Percentiles rank a stretch among this genome's conserved stretches.
phyloP scores from a whole-genome alignment of 257 asterid genomes.

The Capsicum baccatum region DNA sequence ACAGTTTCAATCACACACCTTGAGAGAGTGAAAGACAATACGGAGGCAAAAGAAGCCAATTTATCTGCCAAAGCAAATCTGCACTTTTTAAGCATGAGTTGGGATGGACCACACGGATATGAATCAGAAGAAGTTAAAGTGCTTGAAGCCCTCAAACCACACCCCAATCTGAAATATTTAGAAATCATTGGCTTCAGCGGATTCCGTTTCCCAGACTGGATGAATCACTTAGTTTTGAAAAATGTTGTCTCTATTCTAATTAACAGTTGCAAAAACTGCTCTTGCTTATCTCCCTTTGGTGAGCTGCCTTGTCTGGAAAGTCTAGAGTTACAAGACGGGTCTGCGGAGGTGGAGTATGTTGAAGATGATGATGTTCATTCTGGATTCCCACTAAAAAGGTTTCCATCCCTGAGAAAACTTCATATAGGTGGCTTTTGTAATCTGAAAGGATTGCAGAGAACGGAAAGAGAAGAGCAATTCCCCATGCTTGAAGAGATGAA shows the following conservation, averaged over 20 bases:
- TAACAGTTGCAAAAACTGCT: background rate
- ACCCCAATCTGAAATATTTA: constrained; percentile 7
- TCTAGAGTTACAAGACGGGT: background rate
- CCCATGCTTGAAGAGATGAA: constrained; percentile 28
- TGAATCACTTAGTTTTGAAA: constrained; percentile 19
- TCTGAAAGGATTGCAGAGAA: constrained; percentile 33
- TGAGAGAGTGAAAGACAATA: constrained; percentile 34
- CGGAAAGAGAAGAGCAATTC: constrained; percentile 2
- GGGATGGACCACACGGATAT: background rate
- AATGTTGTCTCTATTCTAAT: background rate
- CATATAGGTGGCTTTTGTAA: background rate
- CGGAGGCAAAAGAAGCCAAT: constrained; percentile 38
- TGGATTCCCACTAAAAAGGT: constrained; percentile 13
- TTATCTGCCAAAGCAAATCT: constrained; percentile 31
- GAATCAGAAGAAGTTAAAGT: background rate
- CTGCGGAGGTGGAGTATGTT: constrained; percentile 2
- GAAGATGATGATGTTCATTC: constrained; percentile 23
- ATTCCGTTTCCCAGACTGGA: constrained; percentile 37
- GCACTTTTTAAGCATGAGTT: background rate
- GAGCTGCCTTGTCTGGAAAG: constrained; percentile 27
- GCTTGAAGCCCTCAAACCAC: constrained; percentile 39
- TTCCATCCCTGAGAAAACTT: constrained; percentile 26
- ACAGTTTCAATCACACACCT: constrained; percentile 21
- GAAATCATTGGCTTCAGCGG: constrained; percentile 30
- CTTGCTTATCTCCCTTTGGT: constrained; percentile 33